phyloP scores from a whole-genome alignment of 2,329 filamentous ascomycete genomes.

The Ascochyta clinopodiicola region DNA sequence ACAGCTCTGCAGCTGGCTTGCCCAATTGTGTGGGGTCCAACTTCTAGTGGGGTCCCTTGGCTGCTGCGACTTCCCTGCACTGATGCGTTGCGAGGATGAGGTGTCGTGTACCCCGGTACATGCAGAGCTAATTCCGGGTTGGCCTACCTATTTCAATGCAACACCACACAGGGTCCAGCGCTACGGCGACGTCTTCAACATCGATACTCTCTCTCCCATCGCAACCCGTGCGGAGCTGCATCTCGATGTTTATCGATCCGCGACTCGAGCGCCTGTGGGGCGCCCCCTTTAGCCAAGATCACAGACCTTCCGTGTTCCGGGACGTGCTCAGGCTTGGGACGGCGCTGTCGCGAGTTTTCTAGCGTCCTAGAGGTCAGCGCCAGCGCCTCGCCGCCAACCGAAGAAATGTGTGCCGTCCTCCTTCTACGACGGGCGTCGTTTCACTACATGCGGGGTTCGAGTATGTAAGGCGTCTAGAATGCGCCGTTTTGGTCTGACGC shows the following conservation, averaged over 20 bases:
- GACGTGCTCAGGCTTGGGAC: slow-evolving; percentile 14
- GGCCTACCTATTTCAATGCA: neutral
- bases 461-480: slow-evolving; percentile 2
- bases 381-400: slow-evolving; percentile 7
- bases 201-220: neutral
- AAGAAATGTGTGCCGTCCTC: neutral
- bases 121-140: neutral
- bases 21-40: neutral
- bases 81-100: slow-evolving; percentile 4
- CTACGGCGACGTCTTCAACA: slow-evolving; percentile 1
- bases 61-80: neutral
- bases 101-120: slow-evolving; percentile 4
- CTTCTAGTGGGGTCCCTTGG: neutral
- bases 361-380: slow-evolving; percentile 8
- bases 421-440: neutral
- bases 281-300: slow-evolving; percentile 15
- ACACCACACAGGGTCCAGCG: slow-evolving; percentile 13
- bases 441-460: slow-evolving; percentile 10
- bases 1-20: no score
- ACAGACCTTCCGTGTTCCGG: slow-evolving; percentile 16
- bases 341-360: slow-evolving; percentile 12
- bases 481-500: slow-evolving; percentile 7
- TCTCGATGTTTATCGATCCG: neutral
- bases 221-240: neutral
- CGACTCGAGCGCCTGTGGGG: slow-evolving; percentile 10